Evolutionary conservation across 164 flowering plant genomes (phyloP).

Genomic region (Piper longum): DNA sequence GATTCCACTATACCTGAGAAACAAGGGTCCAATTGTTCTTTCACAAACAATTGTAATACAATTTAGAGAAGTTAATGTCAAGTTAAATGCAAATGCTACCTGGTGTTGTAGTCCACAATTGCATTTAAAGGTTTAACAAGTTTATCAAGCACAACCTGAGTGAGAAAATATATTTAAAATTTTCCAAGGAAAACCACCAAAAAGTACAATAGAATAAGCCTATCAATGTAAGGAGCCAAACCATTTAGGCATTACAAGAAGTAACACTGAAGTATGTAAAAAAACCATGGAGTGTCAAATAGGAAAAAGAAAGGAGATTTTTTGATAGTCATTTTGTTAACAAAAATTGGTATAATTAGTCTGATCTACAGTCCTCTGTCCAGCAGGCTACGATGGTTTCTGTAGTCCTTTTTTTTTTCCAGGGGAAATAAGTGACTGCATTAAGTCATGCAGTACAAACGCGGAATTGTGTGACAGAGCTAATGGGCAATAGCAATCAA

Average conservation of each 20-base stretch:
- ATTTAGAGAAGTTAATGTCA: background rate
- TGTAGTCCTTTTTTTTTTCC: no score
- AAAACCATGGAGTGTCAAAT: background rate
- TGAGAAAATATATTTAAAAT: background rate
- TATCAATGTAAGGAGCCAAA: background rate
- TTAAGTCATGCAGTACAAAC: no score
- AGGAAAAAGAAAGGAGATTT: no score
- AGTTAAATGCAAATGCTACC: conserved; percentile 32
- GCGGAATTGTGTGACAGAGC: no score
- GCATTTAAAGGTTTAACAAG: conserved; percentile 81
- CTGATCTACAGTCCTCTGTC: no score
- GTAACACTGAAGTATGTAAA: background rate
- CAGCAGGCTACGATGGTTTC: no score
- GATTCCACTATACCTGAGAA: conserved; percentile 95
- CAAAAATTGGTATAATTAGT: no score
- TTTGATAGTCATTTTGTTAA: no score
- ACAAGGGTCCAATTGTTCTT: background rate
- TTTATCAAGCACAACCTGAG: conserved; percentile 79
- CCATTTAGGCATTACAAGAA: background rate
- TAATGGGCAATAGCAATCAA: no score
- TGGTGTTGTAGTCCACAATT: conserved; percentile 83
- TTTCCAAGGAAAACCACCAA: background rate
- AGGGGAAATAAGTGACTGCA: no score
- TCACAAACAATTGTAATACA: background rate
- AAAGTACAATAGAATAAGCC: background rate